Evolutionary conservation across 164 flowering plant species (phyloP).

Genomic region (Pachysandra terminalis): DNA sequence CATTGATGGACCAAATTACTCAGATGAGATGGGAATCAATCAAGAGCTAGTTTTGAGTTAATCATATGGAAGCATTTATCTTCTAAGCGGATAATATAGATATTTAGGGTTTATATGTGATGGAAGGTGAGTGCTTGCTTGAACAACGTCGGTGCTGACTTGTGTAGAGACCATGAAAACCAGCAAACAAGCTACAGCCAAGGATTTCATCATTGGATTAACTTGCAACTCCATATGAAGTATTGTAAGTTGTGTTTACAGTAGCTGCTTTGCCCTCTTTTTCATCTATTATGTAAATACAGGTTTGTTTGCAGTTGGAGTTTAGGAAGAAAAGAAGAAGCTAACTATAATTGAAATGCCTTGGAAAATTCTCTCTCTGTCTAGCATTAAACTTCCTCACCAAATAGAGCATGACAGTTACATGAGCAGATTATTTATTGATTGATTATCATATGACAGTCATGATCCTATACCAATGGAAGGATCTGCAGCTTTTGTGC

Average conservation of each 20-base stretch:
- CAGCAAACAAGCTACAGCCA: constrained; percentile 12
- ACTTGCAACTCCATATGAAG: not conserved
- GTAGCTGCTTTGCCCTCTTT: not conserved
- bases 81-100: too few relatives aligned
- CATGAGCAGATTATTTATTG: too few relatives aligned
- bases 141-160: constrained; percentile 11
- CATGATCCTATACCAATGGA: too few relatives aligned
- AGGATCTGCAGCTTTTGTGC: too few relatives aligned
- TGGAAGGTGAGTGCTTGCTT: constrained; percentile 23
- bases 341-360: constrained; percentile 2
- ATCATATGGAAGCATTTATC: too few relatives aligned
- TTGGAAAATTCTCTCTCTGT: too few relatives aligned
- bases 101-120: constrained; percentile 11
- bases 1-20: too few relatives aligned
- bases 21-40: too few relatives aligned
- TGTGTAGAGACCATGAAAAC: constrained; percentile 13
- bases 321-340: constrained; percentile 9
- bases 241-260: not conserved
- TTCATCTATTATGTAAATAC: constrained; percentile 1
- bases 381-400: too few relatives aligned
- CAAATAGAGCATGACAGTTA: too few relatives aligned
- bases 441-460: too few relatives aligned
- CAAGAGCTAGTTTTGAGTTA: too few relatives aligned
- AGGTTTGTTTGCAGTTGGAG: not conserved
- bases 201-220: constrained; percentile 17